These are phyloP conservation scores for Daldinia sp. DNA, from an alignment of 2,329 filamentous ascomycete species.

Conservation along the genomic window DNA sequence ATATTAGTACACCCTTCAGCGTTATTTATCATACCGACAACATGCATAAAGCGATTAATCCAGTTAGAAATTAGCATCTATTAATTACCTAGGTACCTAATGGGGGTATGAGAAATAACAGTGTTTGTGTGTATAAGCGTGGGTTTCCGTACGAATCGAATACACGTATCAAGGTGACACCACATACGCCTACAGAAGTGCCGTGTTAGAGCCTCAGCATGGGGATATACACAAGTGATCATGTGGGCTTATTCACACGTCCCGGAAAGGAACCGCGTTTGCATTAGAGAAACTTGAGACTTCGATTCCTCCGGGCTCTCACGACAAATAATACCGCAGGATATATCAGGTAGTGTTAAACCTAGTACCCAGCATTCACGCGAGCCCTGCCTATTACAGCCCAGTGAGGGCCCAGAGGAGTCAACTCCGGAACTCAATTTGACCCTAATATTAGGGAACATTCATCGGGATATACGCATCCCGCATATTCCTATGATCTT, in stretches of 20 bases:
- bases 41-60: not conserved
- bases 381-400: not conserved
- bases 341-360: not conserved
- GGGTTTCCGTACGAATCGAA: not conserved
- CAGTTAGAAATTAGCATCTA: too few relatives aligned
- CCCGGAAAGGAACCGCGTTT: not conserved
- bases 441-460: not conserved
- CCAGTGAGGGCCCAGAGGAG: not conserved
- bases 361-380: not conserved
- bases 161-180: not conserved
- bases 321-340: not conserved
- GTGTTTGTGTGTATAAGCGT: not conserved
- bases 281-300: not conserved
- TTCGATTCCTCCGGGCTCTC: not conserved
- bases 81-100: not conserved
- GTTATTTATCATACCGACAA: not conserved
- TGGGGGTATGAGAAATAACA: not conserved
- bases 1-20: not conserved
- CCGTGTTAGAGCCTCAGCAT: not conserved
- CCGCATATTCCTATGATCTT: not conserved
- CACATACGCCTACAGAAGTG: not conserved
- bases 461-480: not conserved
- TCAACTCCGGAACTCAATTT: not conserved
- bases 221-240: not conserved
- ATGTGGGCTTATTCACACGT: not conserved